Evolutionary conservation across 176 grass and related monocot species (phyloP), one percentile per base, ranked within the genome.

Genomic region (Eremochloa ophiuroides): DNA sequence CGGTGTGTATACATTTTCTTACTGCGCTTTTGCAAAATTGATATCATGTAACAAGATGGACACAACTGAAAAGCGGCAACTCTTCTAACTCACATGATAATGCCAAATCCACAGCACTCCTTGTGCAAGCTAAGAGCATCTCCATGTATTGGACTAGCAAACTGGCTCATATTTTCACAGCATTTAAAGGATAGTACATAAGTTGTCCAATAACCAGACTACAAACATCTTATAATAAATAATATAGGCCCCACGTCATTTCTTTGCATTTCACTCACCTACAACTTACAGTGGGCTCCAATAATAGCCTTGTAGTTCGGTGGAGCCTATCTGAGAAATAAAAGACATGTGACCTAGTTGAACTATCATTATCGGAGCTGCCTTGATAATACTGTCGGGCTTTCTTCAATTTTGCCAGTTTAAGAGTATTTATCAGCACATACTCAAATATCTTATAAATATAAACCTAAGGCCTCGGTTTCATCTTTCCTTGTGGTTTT

Each of bases 401-500:
- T 74, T 73, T 66, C 34, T 66, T 80, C 46, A 43, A 20, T 23
- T 69, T 37, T 65, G 26, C 18, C 33, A 53, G 78, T 28, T 7
- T 68, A 17, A 47, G 2, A 39, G 34, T 69, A 41, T 69, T 55
- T 80, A 39, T 26, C 44, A 59, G 47, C 58, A 44, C 44, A 67
- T 28, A 40, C 44, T 73, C 63, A 11, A 28, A 66, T 53, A 77
- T 17, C 25, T 59, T 26, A 18, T 62, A 25, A 40, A 75, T 73
- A 59, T 39, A 46, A 62, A 67, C 30, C 56, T 77, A 67, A 39
- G 26, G 37, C 37, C 62, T 84, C 3, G 1, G 15, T 51, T 80
- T 82, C 47, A 91, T 69, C 81, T 78, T 48, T 84, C 38, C 13
- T 71, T 37, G 37, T 83, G 69, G 34, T 82, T 89, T 74, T 71